phyloP scores from a whole-genome alignment of 371 early-diverging fungal species.

The Rozella allomycis region DNA sequence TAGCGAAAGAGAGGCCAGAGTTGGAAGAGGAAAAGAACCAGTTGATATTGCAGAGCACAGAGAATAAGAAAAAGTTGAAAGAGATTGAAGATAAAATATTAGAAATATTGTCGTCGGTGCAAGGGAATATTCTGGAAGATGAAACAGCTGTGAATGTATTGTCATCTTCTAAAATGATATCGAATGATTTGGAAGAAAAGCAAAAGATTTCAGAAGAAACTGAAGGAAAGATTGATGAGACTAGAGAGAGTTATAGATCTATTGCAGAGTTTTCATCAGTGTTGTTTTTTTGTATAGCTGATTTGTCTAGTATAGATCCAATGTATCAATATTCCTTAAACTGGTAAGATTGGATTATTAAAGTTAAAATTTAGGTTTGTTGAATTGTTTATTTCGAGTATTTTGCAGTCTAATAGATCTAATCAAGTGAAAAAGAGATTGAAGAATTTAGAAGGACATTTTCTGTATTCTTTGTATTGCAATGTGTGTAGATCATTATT shows the following conservation, averaged over 20 bases:
- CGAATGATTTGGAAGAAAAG: constrained; percentile 29
- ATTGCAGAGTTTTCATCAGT: constrained; percentile 28
- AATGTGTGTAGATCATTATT: constrained; percentile 34
- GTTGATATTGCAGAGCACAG: constrained; percentile 24
- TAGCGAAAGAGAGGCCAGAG: constrained; percentile 28
- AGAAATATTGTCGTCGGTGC: constrained; percentile 24
- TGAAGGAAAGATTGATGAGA: constrained; percentile 30
- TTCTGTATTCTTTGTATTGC: constrained; percentile 29
- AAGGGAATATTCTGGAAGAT: constrained; percentile 35
- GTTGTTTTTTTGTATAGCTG: constrained; percentile 31
- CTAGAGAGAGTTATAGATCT: constrained; percentile 28
- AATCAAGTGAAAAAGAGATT: constrained; percentile 21
- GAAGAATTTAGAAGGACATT: constrained; percentile 25
- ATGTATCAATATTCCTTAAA: constrained; percentile 34
- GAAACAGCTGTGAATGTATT: constrained; percentile 32
- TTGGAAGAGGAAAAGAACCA: constrained; percentile 32
- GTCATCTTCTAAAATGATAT: constrained; percentile 24
- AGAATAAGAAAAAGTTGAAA: constrained; percentile 27
- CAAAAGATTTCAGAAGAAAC: constrained; percentile 34
- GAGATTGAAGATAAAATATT: constrained; percentile 33
- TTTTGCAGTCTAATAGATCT: constrained; percentile 18
- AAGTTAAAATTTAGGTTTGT: no score
- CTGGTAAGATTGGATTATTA: no score
- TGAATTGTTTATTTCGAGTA: constrained; percentile 21
- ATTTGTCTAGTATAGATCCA: constrained; percentile 28